Conservation (phyloP, 2,329 filamentous ascomycete species). For the Ophiostoma populinum region DNA sequence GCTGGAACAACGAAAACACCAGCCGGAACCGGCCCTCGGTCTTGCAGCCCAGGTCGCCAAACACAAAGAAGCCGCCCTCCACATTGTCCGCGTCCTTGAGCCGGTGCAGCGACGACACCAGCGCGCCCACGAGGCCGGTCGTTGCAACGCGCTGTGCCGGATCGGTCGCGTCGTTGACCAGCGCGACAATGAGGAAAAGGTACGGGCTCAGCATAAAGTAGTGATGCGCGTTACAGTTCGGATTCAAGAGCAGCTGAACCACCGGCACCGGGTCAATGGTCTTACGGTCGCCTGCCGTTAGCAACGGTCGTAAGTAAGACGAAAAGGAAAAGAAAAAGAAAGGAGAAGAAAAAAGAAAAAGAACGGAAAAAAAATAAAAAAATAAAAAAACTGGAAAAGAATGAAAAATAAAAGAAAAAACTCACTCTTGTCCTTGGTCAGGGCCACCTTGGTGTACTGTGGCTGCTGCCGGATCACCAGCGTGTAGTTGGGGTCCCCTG, state of each 20-base stretch:
- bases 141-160: constrained; percentile 21
- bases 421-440: constrained; percentile 60
- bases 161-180: constrained; percentile 25
- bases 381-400: no score
- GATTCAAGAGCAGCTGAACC: constrained; percentile 45
- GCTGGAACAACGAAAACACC: constrained; percentile 63
- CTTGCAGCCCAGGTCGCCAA: constrained; percentile 69
- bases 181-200: constrained; percentile 28
- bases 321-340: no score
- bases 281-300: constrained; percentile 47
- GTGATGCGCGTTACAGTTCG: constrained; percentile 27
- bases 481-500: constrained; percentile 17
- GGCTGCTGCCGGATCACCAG: constrained; percentile 45
- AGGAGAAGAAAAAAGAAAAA: no score
- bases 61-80: constrained; percentile 81
- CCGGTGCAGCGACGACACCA: constrained; percentile 66
- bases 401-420: no score
- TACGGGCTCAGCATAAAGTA: constrained; percentile 38
- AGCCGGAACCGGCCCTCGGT: constrained; percentile 55
- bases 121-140: constrained; percentile 46
- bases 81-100: constrained; percentile 61
- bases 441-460: constrained; percentile 46
- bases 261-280: constrained; percentile 80
- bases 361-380: no score
- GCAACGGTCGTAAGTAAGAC: no score